Conservation (phyloP, 345 rosid genomes). For the Stellera chamaejasme region DNA sequence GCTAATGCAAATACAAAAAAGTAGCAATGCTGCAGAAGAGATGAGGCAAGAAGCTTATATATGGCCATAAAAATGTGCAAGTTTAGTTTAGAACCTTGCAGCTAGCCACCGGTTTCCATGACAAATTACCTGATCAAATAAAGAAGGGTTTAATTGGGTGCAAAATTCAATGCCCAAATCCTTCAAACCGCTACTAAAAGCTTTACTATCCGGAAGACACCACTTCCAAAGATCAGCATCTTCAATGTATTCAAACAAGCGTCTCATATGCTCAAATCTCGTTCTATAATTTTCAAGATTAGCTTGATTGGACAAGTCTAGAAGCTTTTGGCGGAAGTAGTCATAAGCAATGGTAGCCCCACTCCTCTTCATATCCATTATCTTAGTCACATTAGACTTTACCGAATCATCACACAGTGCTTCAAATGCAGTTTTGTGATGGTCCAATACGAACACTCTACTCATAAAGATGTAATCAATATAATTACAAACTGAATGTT, state of each 20-base stretch:
- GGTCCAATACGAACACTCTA: slow-evolving; percentile 52
- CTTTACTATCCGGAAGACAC: slow-evolving; percentile 57
- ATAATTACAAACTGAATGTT: not conserved
- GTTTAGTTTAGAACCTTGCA: too few relatives aligned
- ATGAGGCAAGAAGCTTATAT: not conserved
- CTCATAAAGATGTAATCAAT: not conserved
- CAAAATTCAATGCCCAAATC: slow-evolving; percentile 45
- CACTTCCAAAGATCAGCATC: slow-evolving; percentile 77
- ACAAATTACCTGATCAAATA: slow-evolving; percentile 45
- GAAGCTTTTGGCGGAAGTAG: slow-evolving; percentile 49
- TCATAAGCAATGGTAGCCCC: slow-evolving; percentile 77
- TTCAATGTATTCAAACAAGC: slow-evolving; percentile 57
- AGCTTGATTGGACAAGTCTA: slow-evolving; percentile 8
- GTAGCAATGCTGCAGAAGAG: too few relatives aligned
- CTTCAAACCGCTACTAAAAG: slow-evolving; percentile 62
- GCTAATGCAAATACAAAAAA: too few relatives aligned
- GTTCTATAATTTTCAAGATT: not conserved
- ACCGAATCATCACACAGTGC: slow-evolving; percentile 19
- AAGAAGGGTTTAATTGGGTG: slow-evolving; percentile 32
- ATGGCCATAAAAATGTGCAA: not conserved
- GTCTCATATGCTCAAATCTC: slow-evolving; percentile 38
- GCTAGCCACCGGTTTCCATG: too few relatives aligned
- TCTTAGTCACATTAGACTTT: slow-evolving; percentile 36
- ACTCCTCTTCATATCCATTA: slow-evolving; percentile 58
- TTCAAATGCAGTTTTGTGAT: slow-evolving; percentile 66